These are phyloP conservation scores for Thuidium tamariscinum DNA, from an alignment of 225 moss, liverwort and hornwort genomes.

Conservation along the genomic window DNA sequence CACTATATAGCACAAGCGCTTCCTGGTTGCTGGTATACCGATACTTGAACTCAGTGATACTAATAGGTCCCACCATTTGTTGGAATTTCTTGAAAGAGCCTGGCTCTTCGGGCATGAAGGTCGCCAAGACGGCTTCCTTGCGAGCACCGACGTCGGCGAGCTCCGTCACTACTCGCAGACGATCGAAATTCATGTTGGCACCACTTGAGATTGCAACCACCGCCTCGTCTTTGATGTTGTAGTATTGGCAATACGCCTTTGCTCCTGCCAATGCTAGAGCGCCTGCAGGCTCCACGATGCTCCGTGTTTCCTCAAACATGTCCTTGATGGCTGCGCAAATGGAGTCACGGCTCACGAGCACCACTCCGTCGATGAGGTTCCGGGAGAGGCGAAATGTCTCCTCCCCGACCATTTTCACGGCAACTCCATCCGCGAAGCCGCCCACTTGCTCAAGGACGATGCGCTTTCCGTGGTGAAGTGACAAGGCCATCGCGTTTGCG, in stretches of 20 bases:
- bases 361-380: constrained; percentile 84
- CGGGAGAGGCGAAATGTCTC: constrained; percentile 86
- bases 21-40: constrained; percentile 48
- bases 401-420: constrained; percentile 87
- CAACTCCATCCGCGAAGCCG: constrained; percentile 94
- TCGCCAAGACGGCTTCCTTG: constrained; percentile 91
- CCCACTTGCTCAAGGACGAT: constrained; percentile 75
- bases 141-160: constrained; percentile 83
- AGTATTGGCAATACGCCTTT: constrained; percentile 80
- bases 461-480: constrained; percentile 75
- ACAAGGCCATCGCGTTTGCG: constrained; percentile 97
- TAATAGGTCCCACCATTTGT: constrained; percentile 49
- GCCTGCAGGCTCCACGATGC: constrained; percentile 91
- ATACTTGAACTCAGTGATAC: constrained; percentile 89
- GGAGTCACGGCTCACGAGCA: constrained; percentile 80
- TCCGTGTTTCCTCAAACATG: constrained; percentile 96
- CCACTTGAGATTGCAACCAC: constrained; percentile 82
- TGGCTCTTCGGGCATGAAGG: constrained; percentile 72
- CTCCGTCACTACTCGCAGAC: constrained; percentile 86
- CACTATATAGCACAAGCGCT: constrained; percentile 78
- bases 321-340: constrained; percentile 99
- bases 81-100: constrained; percentile 80
- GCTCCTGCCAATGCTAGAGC: constrained; percentile 85
- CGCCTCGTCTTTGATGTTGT: constrained; percentile 67
- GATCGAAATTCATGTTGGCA: constrained; percentile 98